Percentiles rank a stretch among this genome's conserved stretches.
Conservation (phyloP, 2,329 filamentous ascomycete species). For the Exophiala phaeomuriformis region DNA sequence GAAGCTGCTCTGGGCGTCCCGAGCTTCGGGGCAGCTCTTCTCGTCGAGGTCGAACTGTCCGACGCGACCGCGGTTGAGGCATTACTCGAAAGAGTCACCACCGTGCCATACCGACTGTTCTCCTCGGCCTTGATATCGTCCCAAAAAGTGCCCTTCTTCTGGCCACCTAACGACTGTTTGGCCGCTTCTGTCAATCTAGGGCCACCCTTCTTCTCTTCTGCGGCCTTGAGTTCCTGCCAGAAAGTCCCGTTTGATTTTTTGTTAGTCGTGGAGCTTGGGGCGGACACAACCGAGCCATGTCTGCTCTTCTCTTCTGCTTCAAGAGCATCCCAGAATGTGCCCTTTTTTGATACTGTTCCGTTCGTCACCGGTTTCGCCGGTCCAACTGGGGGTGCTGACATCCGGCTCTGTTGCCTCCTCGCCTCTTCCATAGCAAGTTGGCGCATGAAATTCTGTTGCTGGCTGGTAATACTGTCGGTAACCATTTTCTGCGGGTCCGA, state of each 20-base stretch:
- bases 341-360: slow-evolving; percentile 2
- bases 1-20: slow-evolving; percentile 1
- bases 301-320: slow-evolving; percentile 18
- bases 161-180: neutral
- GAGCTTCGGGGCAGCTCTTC: neutral
- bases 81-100: slow-evolving; percentile 22
- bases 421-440: slow-evolving; percentile 21
- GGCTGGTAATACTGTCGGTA: slow-evolving; percentile 17
- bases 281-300: slow-evolving; percentile 13
- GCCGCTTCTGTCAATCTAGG: slow-evolving; percentile 1
- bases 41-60: slow-evolving; percentile 5
- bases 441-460: slow-evolving; percentile 20
- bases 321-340: slow-evolving; percentile 15
- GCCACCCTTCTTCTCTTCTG: slow-evolving; percentile 16
- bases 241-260: slow-evolving; percentile 22
- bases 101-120: slow-evolving; percentile 21
- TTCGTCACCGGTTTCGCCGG: neutral
- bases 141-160: slow-evolving; percentile 20
- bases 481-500: slow-evolving; percentile 25
- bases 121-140: slow-evolving; percentile 19
- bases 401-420: slow-evolving; percentile 8
- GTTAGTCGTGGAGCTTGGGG: neutral
- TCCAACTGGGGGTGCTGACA: neutral
- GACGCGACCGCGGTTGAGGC: slow-evolving; percentile 21
- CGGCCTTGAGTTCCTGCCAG: slow-evolving; percentile 23